Conservation (phyloP, 345 rosid genomes). For the Mercurialis annua region DNA sequence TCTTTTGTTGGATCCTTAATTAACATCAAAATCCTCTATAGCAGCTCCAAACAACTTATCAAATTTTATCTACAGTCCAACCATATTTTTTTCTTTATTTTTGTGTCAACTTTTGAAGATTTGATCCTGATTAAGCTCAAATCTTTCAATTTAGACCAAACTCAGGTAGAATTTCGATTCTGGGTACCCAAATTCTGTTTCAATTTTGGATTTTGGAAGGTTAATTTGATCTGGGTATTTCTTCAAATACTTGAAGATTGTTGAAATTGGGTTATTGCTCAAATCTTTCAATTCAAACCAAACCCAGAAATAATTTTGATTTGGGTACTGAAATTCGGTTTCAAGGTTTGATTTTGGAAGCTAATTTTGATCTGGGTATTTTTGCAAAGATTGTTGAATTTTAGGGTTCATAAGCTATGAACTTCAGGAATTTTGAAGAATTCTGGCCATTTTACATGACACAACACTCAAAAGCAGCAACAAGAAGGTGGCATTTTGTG, state of each 20-base stretch:
- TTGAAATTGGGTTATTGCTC: not conserved
- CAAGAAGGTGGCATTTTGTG: slow-evolving; percentile 84
- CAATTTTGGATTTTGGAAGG: not conserved
- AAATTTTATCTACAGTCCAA: not conserved
- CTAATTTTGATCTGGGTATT: not conserved
- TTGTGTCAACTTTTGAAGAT: too few relatives aligned
- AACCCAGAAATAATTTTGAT: slow-evolving; percentile 21
- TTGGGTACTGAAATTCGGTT: not conserved
- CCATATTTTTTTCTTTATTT: too few relatives aligned
- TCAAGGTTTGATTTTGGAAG: not conserved
- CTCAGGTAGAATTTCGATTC: slow-evolving; percentile 5
- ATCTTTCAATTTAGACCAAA: not conserved
- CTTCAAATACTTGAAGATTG: not conserved
- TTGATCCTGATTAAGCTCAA: too few relatives aligned
- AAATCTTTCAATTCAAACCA: slow-evolving; percentile 18
- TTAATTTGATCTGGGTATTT: not conserved
- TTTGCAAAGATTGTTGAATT: not conserved
- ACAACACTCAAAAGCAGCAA: slow-evolving; percentile 84
- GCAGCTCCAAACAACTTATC: slow-evolving; percentile 1
- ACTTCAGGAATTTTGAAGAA: slow-evolving; percentile 90
- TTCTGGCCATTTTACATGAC: slow-evolving; percentile 86
- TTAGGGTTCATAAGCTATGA: slow-evolving; percentile 38
- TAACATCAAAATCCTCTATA: slow-evolving; percentile 12
- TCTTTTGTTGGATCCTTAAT: slow-evolving; percentile 16
- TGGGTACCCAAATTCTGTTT: too few relatives aligned